Conservation (phyloP, 129 eudicot species). For the Oenanthe sinensis region DNA sequence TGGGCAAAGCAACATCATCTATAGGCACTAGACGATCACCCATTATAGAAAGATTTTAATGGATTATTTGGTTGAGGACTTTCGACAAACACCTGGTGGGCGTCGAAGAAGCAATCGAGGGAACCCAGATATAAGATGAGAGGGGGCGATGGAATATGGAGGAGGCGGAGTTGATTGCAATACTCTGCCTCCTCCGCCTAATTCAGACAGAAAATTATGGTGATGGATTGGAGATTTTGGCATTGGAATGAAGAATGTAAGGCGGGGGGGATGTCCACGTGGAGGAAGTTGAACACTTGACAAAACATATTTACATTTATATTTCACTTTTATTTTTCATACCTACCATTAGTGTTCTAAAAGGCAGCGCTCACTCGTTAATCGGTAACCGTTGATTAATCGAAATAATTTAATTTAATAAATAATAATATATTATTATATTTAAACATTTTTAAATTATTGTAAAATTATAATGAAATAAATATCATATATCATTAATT, state of each 20-base stretch:
- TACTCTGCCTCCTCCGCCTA: conserved; percentile 1
- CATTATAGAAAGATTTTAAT: background rate
- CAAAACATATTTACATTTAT: background rate
- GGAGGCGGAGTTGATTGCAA: conserved; percentile 1
- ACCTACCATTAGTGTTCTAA: too few species aligned
- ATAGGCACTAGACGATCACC: background rate
- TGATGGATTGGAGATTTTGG: background rate
- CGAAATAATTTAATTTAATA: too few species aligned
- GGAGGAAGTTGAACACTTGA: background rate
- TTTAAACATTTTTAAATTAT: too few species aligned
- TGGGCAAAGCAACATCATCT: conserved; percentile 3
- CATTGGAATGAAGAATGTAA: background rate
- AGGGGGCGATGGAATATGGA: background rate
- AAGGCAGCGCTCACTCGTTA: too few species aligned
- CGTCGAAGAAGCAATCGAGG: too few species aligned
- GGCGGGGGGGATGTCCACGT: background rate
- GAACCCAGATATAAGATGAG: background rate
- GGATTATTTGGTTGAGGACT: background rate
- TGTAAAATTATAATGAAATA: too few species aligned
- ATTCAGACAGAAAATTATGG: background rate
- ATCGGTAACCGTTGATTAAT: too few species aligned
- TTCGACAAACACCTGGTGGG: background rate
- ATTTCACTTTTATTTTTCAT: too few species aligned
- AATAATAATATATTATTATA: too few species aligned
- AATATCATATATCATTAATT: too few species aligned